Evolutionary conservation across 805 yeast genomes (phyloP), one percentile per base, ranked within the genome.

Genomic region (Henningerozyma blattae): DNA sequence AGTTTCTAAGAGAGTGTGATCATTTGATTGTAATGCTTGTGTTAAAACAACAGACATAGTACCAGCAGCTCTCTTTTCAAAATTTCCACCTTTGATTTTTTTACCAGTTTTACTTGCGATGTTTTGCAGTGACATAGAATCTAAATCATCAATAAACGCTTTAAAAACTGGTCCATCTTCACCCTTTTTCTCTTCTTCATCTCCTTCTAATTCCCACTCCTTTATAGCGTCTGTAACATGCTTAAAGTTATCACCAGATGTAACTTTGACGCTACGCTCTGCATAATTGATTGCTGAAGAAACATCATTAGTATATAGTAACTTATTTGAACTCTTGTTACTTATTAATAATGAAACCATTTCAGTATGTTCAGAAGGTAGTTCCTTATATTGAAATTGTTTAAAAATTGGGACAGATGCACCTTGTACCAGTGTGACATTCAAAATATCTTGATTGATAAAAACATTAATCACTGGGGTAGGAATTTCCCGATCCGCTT

Each of bases 21-120:
- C 99, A 48, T 82, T 83, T 15, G 93, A 77, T 47, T 74, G 77
- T 41, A 91, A 66, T 0, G 98, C 89, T 61, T 91, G 98, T 12
- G 87, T 66, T 30, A 91, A 65, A n/a, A 91, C 73, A 1, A 81
- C 76, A 2, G 95, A 74, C 39, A 87, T 70, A 2, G 95, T 75
- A 33, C 91, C 94, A 4, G 81, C 72, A 7, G 75, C 69, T 15
- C 75, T 72, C 40, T 70, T 68, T 38, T 62, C 62, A 30, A 59
- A 58, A 39, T 58, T 56, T 29, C 49, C 44, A 22, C 54, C 42
- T 28, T 42, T 54, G 33, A 36, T 53, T 36, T 44, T 54, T 37
- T 46, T 41, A 25, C 42, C 40, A 17, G 43, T 47, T 15, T 24
- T 24, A 24, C n/a, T 12, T 5, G 27, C n/a, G 19, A 34, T 33